Conservation (phyloP, 331 rosid species). For the Malus hybrid region DNA sequence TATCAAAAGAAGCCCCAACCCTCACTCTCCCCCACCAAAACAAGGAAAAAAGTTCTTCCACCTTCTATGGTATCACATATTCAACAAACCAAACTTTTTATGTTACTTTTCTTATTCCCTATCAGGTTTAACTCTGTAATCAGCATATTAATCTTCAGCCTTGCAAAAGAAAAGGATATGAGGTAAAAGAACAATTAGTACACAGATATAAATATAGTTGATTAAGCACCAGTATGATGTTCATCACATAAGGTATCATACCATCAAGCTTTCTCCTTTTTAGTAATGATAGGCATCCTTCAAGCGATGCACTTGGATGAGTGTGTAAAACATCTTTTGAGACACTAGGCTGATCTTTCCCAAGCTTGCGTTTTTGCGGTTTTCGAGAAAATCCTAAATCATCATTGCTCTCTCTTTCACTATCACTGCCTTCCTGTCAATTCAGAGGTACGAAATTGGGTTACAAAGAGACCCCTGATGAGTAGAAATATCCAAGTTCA, state of each 20-base stretch:
- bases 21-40: background rate
- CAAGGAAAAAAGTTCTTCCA: background rate
- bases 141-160: background rate
- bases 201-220: background rate
- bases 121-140: background rate
- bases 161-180: background rate
- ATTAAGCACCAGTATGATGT: background rate
- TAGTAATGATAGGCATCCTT: slow-evolving; percentile 57
- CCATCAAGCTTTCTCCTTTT: slow-evolving; percentile 64
- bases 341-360: slow-evolving; percentile 31
- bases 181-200: background rate
- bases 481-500: background rate
- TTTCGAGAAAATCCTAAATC: slow-evolving; percentile 34
- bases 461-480: background rate
- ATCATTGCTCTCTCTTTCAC: slow-evolving; percentile 64
- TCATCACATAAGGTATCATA: slow-evolving; percentile 19
- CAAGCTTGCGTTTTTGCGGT: slow-evolving; percentile 43
- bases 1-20: background rate
- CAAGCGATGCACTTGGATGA: slow-evolving; percentile 38
- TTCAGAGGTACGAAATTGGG: slow-evolving; percentile 15
- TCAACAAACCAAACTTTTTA: background rate
- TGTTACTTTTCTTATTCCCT: background rate
- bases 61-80: background rate
- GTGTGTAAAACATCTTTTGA: slow-evolving; percentile 40
- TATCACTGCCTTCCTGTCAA: slow-evolving; percentile 61